A percentile compares a stretch with the other conserved stretches of the same genome.
Evolutionary conservation across 208 protist species (phyloP).

Genomic region (Leishmania martiniquensis): DNA sequence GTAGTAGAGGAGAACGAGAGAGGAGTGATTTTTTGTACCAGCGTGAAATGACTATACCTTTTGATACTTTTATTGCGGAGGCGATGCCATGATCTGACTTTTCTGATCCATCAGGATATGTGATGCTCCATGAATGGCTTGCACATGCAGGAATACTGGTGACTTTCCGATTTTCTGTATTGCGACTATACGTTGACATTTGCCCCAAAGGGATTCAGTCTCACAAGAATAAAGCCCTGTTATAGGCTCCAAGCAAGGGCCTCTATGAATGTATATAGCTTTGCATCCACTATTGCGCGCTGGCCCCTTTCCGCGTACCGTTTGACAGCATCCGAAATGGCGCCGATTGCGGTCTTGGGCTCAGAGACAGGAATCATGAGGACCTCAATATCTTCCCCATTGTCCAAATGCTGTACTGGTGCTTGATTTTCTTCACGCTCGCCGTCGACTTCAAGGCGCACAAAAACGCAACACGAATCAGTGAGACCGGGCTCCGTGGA

Average conservation of each 20-base stretch:
- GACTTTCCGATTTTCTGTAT: neutral
- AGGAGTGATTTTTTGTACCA: neutral
- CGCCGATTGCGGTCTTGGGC: conserved; percentile 19
- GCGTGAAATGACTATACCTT: neutral
- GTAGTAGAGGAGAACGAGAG: conserved; percentile 5
- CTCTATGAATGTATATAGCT: conserved; percentile 64
- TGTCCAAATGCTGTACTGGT: conserved; percentile 65
- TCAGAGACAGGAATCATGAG: conserved; percentile 55
- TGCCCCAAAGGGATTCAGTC: neutral
- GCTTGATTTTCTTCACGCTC: conserved; percentile 45
- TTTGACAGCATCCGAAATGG: conserved; percentile 30
- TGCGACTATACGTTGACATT: neutral
- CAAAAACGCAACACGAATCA: conserved; percentile 70
- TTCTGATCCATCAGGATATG: neutral
- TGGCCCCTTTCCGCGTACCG: conserved; percentile 29
- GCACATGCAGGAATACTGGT: neutral
- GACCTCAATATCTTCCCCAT: conserved; percentile 81
- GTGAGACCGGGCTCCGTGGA: conserved; percentile 71
- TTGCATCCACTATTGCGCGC: conserved; percentile 62
- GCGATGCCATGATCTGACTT: neutral
- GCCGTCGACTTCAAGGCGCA: conserved; percentile 61
- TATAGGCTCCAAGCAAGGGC: conserved; percentile 14
- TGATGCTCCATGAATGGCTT: neutral
- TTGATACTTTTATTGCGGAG: neutral
- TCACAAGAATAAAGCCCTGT: too few relatives aligned